Evolutionary conservation across 768 basidiomycete genomes (phyloP).

Genomic region (Suillus tomentosus): DNA sequence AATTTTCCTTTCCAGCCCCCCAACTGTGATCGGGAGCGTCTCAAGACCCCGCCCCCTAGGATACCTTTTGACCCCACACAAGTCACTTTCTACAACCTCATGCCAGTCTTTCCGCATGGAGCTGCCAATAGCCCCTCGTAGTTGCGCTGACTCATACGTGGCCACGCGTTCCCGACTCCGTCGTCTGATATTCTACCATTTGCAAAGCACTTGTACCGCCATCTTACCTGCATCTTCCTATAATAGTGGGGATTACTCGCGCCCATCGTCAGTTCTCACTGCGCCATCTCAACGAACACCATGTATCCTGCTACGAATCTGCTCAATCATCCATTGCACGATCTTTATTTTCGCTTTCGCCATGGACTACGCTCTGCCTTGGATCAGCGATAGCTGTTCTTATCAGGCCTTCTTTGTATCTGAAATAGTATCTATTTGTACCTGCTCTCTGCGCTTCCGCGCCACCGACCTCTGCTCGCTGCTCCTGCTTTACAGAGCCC

Average conservation of each 20-base stretch:
- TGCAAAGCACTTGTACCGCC: conserved; percentile 24
- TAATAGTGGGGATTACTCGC: conserved; percentile 29
- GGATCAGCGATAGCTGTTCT: conserved; percentile 28
- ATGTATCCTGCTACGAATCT: conserved; percentile 33
- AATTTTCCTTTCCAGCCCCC: conserved; percentile 30
- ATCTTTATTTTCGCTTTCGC: conserved; percentile 19
- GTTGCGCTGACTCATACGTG: conserved; percentile 9
- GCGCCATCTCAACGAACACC: conserved; percentile 27
- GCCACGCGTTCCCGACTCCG: conserved; percentile 3
- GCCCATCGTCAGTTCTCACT: conserved; percentile 24
- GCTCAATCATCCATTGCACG: conserved; percentile 23
- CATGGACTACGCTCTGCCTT: conserved; percentile 34
- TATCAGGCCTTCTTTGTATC: conserved; percentile 16
- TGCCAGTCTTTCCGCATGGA: conserved; percentile 53
- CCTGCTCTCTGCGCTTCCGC: conserved; percentile 2
- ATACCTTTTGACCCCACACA: conserved; percentile 48
- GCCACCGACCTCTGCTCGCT: conserved; percentile 17
- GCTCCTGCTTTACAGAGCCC: conserved; percentile 16
- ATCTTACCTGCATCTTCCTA: conserved; percentile 33
- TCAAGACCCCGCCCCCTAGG: conserved; percentile 36
- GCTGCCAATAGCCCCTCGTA: conserved; percentile 19
- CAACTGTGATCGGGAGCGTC: conserved; percentile 20
- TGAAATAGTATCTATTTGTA: conserved; percentile 22
- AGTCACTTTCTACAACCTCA: conserved; percentile 59
- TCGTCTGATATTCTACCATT: conserved; percentile 15